These are phyloP conservation scores for Exophiala oligosperma DNA, from an alignment of 2,329 filamentous ascomycete genomes.

Conservation along the genomic window DNA sequence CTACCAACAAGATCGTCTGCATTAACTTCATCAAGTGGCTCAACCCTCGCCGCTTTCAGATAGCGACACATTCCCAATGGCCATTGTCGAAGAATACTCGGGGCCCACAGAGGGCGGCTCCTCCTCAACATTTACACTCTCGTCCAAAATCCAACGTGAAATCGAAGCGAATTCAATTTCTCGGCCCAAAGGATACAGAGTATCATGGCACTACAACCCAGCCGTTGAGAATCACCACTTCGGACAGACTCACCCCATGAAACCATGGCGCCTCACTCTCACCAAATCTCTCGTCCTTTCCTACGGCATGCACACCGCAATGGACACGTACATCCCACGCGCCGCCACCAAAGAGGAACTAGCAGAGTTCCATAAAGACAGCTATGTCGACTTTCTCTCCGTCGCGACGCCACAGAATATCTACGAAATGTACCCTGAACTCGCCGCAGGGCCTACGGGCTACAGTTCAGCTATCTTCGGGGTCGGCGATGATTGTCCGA, in stretches of 20 bases:
- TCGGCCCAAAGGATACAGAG: slow-evolving; percentile 79
- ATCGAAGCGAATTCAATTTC: slow-evolving; percentile 68
- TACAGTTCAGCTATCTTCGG: slow-evolving; percentile 66
- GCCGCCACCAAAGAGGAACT: slow-evolving; percentile 86
- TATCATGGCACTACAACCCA: slow-evolving; percentile 94
- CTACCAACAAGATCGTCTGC: neutral
- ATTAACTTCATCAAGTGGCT: neutral
- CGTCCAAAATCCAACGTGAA: slow-evolving; percentile 54
- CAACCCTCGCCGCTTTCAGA: neutral
- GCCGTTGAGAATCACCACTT: slow-evolving; percentile 97
- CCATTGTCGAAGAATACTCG: slow-evolving; percentile 28
- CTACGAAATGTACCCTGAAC: slow-evolving; percentile 50
- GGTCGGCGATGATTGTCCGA: slow-evolving; percentile 89
- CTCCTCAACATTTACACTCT: slow-evolving; percentile 46
- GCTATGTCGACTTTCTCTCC: slow-evolving; percentile 87
- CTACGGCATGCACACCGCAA: slow-evolving; percentile 93
- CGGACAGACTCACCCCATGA: slow-evolving; percentile 96
- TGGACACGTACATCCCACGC: slow-evolving; percentile 89
- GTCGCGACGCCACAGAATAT: slow-evolving; percentile 70
- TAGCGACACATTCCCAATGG: slow-evolving; percentile 5
- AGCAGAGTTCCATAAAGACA: slow-evolving; percentile 78
- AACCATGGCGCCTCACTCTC: slow-evolving; percentile 93
- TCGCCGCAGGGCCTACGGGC: slow-evolving; percentile 23
- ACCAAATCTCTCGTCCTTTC: slow-evolving; percentile 93
- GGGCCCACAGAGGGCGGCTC: neutral